Evolutionary conservation across 805 yeast species (phyloP).

Genomic region (Kodamaea lidongshanica): DNA sequence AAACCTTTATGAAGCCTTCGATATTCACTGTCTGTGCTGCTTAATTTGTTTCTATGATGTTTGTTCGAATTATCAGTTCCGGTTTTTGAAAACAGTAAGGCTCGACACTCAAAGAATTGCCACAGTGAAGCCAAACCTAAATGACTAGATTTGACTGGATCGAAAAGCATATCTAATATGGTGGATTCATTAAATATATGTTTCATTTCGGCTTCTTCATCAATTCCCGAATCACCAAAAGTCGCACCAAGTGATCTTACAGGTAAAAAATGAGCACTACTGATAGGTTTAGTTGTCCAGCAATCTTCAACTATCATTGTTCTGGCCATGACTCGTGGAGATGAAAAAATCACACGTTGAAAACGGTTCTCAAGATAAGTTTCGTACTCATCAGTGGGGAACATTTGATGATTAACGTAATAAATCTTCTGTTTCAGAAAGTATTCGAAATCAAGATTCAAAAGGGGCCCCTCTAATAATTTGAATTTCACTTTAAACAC

Average conservation of each 20-base stretch:
- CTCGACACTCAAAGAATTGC: conserved; percentile 26
- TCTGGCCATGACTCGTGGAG: conserved; percentile 27
- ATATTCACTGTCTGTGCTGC: conserved; percentile 30
- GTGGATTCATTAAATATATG: conserved; percentile 37
- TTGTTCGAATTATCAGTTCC: conserved; percentile 7
- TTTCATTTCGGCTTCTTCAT: conserved; percentile 23
- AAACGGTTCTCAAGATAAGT: conserved; percentile 10
- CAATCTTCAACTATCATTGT: conserved; percentile 40
- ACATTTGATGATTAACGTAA: conserved; percentile 25
- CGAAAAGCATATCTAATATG: conserved; percentile 32
- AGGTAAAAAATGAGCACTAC: conserved; percentile 37
- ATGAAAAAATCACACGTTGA: conserved; percentile 16
- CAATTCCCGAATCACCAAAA: conserved; percentile 39
- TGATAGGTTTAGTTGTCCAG: conserved; percentile 47
- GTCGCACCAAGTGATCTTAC: conserved; percentile 44
- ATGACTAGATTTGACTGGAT: conserved; percentile 20
- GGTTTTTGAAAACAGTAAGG: conserved; percentile 3
- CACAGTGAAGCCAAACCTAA: conserved; percentile 28
- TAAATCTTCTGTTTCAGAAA: conserved; percentile 10
- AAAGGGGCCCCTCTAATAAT: conserved; percentile 21
- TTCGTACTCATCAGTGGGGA: conserved; percentile 6
- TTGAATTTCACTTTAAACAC: conserved; percentile 30
- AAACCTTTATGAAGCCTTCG: conserved; percentile 25
- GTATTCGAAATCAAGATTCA: conserved; percentile 12
- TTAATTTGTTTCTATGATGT: conserved; percentile 16